Evolutionary conservation across 2,329 filamentous ascomycete genomes (phyloP).

Genomic region (Pezicula rhizophila): DNA sequence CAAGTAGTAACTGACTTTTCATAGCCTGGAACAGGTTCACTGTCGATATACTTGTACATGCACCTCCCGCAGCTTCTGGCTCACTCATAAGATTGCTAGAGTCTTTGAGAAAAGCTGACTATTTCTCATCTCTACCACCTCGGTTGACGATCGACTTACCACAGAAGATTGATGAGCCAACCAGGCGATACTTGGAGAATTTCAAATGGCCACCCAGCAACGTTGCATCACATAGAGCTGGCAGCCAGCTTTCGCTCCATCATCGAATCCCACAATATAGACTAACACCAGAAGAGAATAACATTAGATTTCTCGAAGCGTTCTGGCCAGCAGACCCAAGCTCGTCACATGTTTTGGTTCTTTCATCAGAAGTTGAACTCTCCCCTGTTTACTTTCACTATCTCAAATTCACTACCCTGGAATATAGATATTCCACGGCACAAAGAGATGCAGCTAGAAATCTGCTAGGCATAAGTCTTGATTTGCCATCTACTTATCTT

Average conservation of each 20-base stretch:
- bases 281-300: slow-evolving; percentile 62
- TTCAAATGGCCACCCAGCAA: slow-evolving; percentile 62
- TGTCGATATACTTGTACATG: slow-evolving; percentile 81
- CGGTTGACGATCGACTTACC: slow-evolving; percentile 83
- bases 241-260: slow-evolving; percentile 61
- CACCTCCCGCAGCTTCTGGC: slow-evolving; percentile 62
- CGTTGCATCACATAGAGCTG: slow-evolving; percentile 28
- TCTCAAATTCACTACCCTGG: slow-evolving; percentile 69
- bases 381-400: slow-evolving; percentile 82
- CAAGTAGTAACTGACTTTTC: slow-evolving; percentile 12
- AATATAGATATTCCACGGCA: slow-evolving; percentile 66
- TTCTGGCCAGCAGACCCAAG: slow-evolving; percentile 69
- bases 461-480: slow-evolving; percentile 74
- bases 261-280: slow-evolving; percentile 62
- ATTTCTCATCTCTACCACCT: slow-evolving; percentile 61
- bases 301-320: slow-evolving; percentile 73
- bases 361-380: slow-evolving; percentile 76
- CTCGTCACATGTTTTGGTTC: slow-evolving; percentile 71
- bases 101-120: slow-evolving; percentile 72
- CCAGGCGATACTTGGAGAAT: slow-evolving; percentile 53
- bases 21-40: slow-evolving; percentile 71
- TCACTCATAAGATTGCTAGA: slow-evolving; percentile 70
- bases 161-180: slow-evolving; percentile 57
- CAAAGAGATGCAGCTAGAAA: slow-evolving; percentile 42
- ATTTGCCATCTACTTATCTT: slow-evolving; percentile 59